phyloP scores from a whole-genome alignment of 768 basidiomycete species.

The Pleurotus sapidus region DNA sequence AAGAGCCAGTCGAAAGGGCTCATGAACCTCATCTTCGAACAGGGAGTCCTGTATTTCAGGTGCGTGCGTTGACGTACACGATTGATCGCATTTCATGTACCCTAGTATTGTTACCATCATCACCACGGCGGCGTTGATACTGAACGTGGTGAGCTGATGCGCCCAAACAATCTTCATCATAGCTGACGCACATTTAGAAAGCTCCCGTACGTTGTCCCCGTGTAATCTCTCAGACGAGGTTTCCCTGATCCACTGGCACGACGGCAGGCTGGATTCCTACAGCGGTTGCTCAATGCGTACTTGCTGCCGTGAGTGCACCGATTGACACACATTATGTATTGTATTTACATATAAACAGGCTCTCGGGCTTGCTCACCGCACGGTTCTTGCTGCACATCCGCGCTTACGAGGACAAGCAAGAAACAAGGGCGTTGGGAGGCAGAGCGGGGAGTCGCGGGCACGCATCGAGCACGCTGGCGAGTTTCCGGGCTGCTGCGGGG shows the following conservation, averaged over 20 bases:
- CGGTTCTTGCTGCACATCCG: no score
- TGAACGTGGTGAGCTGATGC: constrained; percentile 19
- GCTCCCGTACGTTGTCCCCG: neutral
- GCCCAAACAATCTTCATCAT: neutral
- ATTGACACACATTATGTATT: no score
- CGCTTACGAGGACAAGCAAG: no score
- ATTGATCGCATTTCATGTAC: neutral
- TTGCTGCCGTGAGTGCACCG: neutral
- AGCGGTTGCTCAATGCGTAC: constrained; percentile 9
- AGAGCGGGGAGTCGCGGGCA: no score
- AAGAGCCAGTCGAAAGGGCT: constrained; percentile 15
- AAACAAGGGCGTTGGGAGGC: no score
- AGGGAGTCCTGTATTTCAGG: constrained; percentile 13
- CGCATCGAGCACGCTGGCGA: no score
- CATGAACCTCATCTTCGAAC: constrained; percentile 21
- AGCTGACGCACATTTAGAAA: neutral
- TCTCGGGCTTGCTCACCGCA: no score
- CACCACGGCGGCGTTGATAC: constrained; percentile 18
- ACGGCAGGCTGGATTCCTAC: constrained; percentile 22
- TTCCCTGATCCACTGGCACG: neutral
- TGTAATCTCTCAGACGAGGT: neutral
- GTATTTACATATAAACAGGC: no score
- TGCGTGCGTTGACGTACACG: neutral
- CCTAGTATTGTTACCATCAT: constrained; percentile 20
- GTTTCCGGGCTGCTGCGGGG: no score